Conservation (phyloP, 1,284 basidiomycete species). For the Mycena sp. region DNA sequence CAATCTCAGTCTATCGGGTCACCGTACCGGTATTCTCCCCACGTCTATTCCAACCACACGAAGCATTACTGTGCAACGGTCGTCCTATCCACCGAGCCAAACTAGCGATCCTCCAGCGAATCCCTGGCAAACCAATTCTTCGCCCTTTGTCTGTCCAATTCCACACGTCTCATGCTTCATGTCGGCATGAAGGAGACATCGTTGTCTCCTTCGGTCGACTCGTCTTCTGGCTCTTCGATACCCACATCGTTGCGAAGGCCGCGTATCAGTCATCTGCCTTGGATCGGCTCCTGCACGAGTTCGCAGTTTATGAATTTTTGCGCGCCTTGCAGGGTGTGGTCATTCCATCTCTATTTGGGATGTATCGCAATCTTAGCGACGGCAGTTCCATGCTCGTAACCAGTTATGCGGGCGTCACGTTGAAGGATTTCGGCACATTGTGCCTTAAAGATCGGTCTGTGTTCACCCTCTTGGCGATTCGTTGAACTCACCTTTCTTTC, state of each 20-base stretch:
- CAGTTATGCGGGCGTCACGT: neutral
- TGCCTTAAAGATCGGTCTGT: constrained; percentile 3
- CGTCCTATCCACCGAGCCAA: constrained; percentile 10
- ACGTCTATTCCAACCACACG: constrained; percentile 3
- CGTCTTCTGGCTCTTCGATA: constrained; percentile 4
- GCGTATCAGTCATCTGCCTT: neutral
- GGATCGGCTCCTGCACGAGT: constrained; percentile 8
- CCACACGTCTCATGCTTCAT: neutral
- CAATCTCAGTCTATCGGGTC: neutral
- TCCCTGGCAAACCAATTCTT: neutral
- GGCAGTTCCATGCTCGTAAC: constrained; percentile 2
- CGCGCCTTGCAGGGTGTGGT: constrained; percentile 6
- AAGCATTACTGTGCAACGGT: neutral
- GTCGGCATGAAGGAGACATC: constrained; percentile 4
- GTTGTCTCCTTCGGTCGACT: constrained; percentile 5
- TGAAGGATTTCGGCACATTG: neutral
- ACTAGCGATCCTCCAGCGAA: neutral
- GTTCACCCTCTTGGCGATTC: neutral
- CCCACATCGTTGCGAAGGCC: constrained; percentile 8
- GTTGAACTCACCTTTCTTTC: neutral
- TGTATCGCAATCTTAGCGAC: neutral
- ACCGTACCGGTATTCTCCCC: constrained; percentile 2
- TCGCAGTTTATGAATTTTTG: neutral
- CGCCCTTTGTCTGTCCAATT: neutral
- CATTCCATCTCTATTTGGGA: constrained; percentile 2